phyloP scores from a whole-genome alignment of 768 basidiomycete species.

The Lactifluus subvellereus region DNA sequence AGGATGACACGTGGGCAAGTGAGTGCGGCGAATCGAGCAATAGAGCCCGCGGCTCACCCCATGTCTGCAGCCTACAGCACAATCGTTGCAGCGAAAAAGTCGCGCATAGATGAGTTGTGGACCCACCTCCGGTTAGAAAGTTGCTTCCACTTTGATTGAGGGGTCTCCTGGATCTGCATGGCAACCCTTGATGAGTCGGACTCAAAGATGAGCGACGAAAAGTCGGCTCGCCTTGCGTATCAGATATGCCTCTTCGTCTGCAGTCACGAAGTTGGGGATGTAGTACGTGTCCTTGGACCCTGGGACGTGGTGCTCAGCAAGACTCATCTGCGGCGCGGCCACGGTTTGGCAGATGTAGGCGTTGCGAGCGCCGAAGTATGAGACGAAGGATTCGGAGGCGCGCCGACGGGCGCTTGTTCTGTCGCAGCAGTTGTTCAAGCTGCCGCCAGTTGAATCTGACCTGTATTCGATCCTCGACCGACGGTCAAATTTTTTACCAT shows the following conservation, averaged over 20 bases:
- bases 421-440: not conserved
- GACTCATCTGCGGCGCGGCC: not conserved
- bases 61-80: conserved; percentile 56
- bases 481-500: not conserved
- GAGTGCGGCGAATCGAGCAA: not conserved
- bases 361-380: too few relatives aligned
- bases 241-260: conserved; percentile 71
- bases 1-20: not conserved
- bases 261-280: conserved; percentile 68
- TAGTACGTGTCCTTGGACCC: conserved; percentile 50
- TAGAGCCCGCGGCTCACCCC: conserved; percentile 44
- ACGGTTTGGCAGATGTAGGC: not conserved
- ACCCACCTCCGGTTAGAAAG: conserved; percentile 64
- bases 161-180: conserved; percentile 64
- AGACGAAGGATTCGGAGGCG: not conserved
- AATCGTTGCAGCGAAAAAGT: not conserved
- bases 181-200: not conserved
- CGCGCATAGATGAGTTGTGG: conserved; percentile 8
- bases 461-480: conserved; percentile 7
- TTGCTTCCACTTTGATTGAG: conserved; percentile 79
- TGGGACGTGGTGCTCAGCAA: conserved; percentile 21
- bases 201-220: not conserved
- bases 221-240: conserved; percentile 56
- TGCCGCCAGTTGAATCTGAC: not conserved
- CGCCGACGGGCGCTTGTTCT: not conserved